These are phyloP conservation scores for Colletotrichum salicis DNA, from an alignment of 2,329 filamentous ascomycete species.

Conservation along the genomic window DNA sequence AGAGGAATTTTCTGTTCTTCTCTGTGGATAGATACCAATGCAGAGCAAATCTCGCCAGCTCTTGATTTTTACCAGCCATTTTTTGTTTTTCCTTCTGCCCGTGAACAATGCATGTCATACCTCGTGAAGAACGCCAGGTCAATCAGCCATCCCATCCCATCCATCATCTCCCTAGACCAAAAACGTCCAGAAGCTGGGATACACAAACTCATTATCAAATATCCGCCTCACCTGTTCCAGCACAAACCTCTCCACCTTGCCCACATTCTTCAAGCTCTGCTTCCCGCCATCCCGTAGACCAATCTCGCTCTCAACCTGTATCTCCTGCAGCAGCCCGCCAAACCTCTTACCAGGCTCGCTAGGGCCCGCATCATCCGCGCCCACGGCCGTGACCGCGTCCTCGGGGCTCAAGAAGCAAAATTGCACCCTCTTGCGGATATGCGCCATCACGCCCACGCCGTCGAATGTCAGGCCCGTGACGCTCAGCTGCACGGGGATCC, in stretches of 20 bases:
- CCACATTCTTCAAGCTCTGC: constrained; percentile 97
- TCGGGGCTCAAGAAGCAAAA: constrained; percentile 96
- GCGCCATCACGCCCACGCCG: constrained; percentile 89
- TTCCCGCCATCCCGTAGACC: constrained; percentile 90
- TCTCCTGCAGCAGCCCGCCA: constrained; percentile 87
- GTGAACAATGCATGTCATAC: constrained; percentile 7
- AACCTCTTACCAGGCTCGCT: constrained; percentile 51
- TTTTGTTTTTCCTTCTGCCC: background rate
- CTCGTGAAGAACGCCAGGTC: background rate
- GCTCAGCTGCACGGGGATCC: constrained; percentile 92
- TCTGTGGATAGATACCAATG: constrained; percentile 21
- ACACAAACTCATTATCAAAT: constrained; percentile 98
- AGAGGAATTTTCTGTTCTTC: background rate
- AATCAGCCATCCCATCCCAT: background rate
- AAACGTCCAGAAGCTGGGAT: constrained; percentile 98
- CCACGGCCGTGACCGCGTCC: constrained; percentile 81
- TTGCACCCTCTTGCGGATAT: constrained; percentile 88
- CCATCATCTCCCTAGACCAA: constrained; percentile 62
- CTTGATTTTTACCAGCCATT: background rate
- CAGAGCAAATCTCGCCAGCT: background rate
- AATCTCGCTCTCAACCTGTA: constrained; percentile 97
- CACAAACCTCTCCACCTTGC: constrained; percentile 98
- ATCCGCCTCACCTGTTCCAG: constrained; percentile 95
- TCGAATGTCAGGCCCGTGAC: constrained; percentile 97
- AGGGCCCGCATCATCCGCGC: constrained; percentile 53